These are phyloP conservation scores for Rubroshorea leprosula DNA, from an alignment of 345 rosid genomes.

Conservation along the genomic window DNA sequence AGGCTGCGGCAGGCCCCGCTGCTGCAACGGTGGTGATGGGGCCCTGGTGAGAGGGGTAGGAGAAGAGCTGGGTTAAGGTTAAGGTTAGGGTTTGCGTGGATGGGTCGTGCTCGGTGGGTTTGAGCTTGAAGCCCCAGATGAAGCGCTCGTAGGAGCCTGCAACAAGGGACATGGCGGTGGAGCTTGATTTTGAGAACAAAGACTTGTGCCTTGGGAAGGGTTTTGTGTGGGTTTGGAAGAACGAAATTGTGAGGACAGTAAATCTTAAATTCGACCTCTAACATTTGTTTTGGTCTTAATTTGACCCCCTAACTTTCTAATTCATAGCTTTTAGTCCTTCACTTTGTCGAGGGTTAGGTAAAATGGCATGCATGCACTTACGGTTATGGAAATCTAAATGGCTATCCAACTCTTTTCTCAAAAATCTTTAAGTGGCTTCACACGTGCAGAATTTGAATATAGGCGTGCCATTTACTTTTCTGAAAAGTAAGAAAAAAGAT, in stretches of 20 bases:
- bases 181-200: neutral
- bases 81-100: conserved; percentile 39
- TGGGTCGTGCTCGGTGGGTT: conserved; percentile 35
- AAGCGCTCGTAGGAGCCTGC: conserved; percentile 92
- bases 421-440: too few relatives aligned
- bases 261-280: neutral
- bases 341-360: too few relatives aligned
- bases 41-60: conserved; percentile 83
- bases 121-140: conserved; percentile 85
- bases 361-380: too few relatives aligned
- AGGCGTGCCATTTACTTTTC: too few relatives aligned
- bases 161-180: conserved; percentile 49
- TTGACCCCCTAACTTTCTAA: too few relatives aligned
- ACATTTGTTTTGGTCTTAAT: too few relatives aligned
- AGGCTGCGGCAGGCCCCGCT: conserved; percentile 75
- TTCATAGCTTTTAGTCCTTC: too few relatives aligned
- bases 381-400: too few relatives aligned
- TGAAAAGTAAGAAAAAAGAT: too few relatives aligned
- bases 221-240: conserved; percentile 6
- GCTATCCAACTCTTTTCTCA: too few relatives aligned
- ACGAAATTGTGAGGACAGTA: neutral
- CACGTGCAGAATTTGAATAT: too few relatives aligned
- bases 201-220: neutral
- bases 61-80: conserved; percentile 62
- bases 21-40: conserved; percentile 77